phyloP scores from a whole-genome alignment of 805 yeast species.

The Barnettozyma botsteinii region DNA sequence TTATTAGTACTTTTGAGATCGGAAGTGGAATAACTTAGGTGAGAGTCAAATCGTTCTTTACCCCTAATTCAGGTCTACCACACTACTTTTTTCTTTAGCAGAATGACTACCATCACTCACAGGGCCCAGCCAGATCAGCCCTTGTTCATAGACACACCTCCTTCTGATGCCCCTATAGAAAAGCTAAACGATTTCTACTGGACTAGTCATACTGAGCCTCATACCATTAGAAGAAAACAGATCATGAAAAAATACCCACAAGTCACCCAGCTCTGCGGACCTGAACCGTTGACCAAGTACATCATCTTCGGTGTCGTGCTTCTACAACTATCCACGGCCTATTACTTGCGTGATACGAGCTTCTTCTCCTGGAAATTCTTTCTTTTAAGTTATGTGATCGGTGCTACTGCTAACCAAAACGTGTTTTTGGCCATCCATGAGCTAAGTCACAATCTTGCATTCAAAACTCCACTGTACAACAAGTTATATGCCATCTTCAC shows the following conservation, averaged over 20 bases:
- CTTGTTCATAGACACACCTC: slow-evolving; percentile 27
- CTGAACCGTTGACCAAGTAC: slow-evolving; percentile 81
- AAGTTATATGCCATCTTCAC: slow-evolving; percentile 70
- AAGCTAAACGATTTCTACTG: slow-evolving; percentile 66
- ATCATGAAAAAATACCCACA: slow-evolving; percentile 75
- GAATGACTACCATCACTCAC: slow-evolving; percentile 26
- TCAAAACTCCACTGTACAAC: slow-evolving; percentile 72
- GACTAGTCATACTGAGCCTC: slow-evolving; percentile 82
- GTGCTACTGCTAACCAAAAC: slow-evolving; percentile 84
- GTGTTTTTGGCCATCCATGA: slow-evolving; percentile 86
- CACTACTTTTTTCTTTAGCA: no score
- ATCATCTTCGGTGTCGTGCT: slow-evolving; percentile 58
- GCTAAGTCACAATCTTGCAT: slow-evolving; percentile 76
- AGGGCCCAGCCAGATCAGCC: slow-evolving; percentile 23
- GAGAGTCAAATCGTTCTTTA: no score
- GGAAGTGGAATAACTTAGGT: no score
- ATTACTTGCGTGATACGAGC: slow-evolving; percentile 48
- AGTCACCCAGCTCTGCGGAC: slow-evolving; percentile 74
- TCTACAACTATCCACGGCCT: slow-evolving; percentile 64
- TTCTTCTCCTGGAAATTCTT: slow-evolving; percentile 51
- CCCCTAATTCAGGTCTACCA: no score
- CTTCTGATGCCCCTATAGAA: slow-evolving; percentile 26
- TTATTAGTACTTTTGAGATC: no score
- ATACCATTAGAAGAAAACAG: slow-evolving; percentile 62
- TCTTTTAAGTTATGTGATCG: slow-evolving; percentile 65